Evolutionary conservation across 148 eudicot genomes (phyloP).

Genomic region (Nepenthes gracilis): DNA sequence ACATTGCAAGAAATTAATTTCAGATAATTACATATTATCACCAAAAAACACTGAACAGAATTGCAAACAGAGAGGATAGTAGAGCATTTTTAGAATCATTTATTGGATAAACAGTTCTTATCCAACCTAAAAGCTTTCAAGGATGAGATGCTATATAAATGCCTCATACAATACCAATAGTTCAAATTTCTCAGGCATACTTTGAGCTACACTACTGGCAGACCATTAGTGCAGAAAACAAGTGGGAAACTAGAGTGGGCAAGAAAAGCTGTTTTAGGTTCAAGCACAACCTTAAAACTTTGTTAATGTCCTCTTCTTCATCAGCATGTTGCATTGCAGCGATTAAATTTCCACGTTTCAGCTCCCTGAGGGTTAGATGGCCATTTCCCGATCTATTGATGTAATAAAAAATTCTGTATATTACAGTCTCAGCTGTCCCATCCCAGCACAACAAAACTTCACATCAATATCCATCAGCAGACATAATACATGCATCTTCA

Average conservation of each 20-base stretch:
- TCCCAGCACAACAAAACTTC: conserved; percentile 13
- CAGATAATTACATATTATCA: no score
- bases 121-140: no score
- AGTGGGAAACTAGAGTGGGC: background rate
- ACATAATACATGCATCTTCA: background rate
- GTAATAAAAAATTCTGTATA: conserved; percentile 94
- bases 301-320: conserved; percentile 97
- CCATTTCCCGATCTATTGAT: conserved; percentile 93
- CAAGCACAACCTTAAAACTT: conserved; percentile 69
- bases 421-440: conserved; percentile 89
- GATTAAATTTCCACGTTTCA: conserved; percentile 77
- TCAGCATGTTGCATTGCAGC: conserved; percentile 98
- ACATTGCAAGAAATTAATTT: no score
- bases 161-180: no score
- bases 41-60: no score
- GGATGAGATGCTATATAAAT: no score
- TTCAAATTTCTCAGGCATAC: background rate
- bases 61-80: no score
- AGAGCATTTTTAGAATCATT: no score
- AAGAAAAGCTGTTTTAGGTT: background rate
- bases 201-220: background rate
- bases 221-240: background rate
- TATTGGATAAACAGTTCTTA: no score
- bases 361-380: conserved; percentile 83
- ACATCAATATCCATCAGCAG: background rate